These are phyloP conservation scores for Forsythia viridissima DNA, from an alignment of 257 asterid genomes.

Conservation along the genomic window DNA sequence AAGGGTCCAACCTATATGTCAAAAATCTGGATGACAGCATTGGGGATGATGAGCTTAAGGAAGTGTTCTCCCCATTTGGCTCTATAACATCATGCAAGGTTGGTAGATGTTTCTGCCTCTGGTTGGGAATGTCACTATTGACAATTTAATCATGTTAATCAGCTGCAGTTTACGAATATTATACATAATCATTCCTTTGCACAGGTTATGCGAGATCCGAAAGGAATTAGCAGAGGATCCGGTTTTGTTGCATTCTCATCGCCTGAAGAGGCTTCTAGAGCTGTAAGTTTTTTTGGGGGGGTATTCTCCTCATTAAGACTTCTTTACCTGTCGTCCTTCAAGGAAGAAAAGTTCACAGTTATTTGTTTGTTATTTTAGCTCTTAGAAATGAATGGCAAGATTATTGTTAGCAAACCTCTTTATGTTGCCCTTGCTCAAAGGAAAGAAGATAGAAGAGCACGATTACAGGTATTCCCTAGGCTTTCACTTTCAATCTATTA, in stretches of 20 bases:
- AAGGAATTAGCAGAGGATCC: slow-evolving; percentile 87
- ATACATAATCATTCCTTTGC: slow-evolving; percentile 15
- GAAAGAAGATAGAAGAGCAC: slow-evolving; percentile 92
- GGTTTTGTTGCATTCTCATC: slow-evolving; percentile 96
- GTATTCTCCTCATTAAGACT: not conserved
- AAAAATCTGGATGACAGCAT: slow-evolving; percentile 82
- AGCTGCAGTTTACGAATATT: slow-evolving; percentile 11
- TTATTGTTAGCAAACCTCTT: slow-evolving; percentile 78
- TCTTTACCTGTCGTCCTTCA: slow-evolving; percentile 6
- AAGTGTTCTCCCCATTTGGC: slow-evolving; percentile 77
- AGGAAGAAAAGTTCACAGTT: not conserved
- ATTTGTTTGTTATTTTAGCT: slow-evolving; percentile 43
- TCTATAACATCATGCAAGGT: slow-evolving; percentile 93
- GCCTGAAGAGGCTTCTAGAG: slow-evolving; percentile 88
- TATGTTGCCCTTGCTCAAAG: slow-evolving; percentile 94
- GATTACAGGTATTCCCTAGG: slow-evolving; percentile 62
- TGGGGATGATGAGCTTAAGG: slow-evolving; percentile 86
- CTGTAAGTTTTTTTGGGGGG: slow-evolving; percentile 47
- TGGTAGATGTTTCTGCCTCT: slow-evolving; percentile 11
- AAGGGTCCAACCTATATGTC: slow-evolving; percentile 76
- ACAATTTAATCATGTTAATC: not conserved
- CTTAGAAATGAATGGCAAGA: slow-evolving; percentile 85
- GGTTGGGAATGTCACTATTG: not conserved
- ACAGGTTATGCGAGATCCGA: slow-evolving; percentile 91
- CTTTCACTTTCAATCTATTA: not conserved